These are phyloP conservation scores for Verticillium albo-atrum DNA, from an alignment of 2,329 filamentous ascomycete species.

Conservation along the genomic window DNA sequence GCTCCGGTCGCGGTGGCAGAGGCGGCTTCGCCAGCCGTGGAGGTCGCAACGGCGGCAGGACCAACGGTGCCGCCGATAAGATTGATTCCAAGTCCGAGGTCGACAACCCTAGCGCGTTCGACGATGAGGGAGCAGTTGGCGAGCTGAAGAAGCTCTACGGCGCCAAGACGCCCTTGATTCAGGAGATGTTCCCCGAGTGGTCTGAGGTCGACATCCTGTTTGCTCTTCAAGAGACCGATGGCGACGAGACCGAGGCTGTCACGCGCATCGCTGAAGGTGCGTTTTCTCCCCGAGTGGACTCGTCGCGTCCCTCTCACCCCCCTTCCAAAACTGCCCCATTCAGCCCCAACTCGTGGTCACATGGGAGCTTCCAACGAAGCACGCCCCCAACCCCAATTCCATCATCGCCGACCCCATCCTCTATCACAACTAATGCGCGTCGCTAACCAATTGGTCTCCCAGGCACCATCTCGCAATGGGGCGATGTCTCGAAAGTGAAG, in stretches of 20 bases:
- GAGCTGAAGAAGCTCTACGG: slow-evolving; percentile 89
- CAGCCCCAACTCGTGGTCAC: background rate
- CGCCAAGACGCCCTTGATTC: slow-evolving; percentile 72
- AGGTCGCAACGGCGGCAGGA: slow-evolving; percentile 58
- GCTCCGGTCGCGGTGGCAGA: slow-evolving; percentile 81
- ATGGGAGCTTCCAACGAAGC: background rate
- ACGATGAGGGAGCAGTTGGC: slow-evolving; percentile 87
- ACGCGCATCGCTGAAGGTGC: slow-evolving; percentile 77
- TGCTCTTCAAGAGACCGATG: slow-evolving; percentile 82
- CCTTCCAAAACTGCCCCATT: background rate
- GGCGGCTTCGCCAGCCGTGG: slow-evolving; percentile 69
- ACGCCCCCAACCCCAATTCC: slow-evolving; percentile 1
- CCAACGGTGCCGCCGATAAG: slow-evolving; percentile 64
- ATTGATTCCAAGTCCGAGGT: slow-evolving; percentile 46
- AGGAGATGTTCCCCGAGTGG: slow-evolving; percentile 94
- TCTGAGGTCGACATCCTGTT: slow-evolving; percentile 92
- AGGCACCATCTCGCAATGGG: slow-evolving; percentile 81
- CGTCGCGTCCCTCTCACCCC: background rate
- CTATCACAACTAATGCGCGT: background rate
- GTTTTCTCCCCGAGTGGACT: slow-evolving; percentile 11
- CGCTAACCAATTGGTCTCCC: slow-evolving; percentile 3
- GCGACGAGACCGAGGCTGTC: slow-evolving; percentile 70
- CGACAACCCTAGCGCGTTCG: slow-evolving; percentile 54
- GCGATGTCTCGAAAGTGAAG: slow-evolving; percentile 75
- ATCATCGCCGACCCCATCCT: background rate